Evolutionary conservation across 306 rosid genomes (phyloP).

Genomic region (Trifolium dubium): DNA sequence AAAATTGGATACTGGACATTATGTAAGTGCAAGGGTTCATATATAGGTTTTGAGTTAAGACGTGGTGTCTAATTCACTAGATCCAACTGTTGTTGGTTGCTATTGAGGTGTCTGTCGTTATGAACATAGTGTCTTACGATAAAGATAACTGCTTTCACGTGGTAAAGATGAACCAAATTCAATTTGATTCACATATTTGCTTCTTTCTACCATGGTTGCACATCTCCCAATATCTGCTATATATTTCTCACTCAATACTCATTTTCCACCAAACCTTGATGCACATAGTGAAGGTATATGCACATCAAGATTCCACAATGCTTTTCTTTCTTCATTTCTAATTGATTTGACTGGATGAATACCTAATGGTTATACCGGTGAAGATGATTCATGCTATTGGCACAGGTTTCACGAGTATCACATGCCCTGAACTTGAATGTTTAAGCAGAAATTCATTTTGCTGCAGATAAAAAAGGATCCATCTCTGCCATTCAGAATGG

Average conservation of each 20-base stretch:
- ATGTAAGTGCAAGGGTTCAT: too few species aligned
- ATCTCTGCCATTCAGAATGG: conserved; percentile 55
- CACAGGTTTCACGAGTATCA: conserved; percentile 24
- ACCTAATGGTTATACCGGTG: conserved; percentile 27
- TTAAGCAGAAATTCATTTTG: conserved; percentile 35
- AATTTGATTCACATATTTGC: conserved; percentile 25
- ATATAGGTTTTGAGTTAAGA: too few species aligned
- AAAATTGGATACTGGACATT: too few species aligned
- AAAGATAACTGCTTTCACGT: conserved; percentile 21
- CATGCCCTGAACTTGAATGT: conserved; percentile 23
- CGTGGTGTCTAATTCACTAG: neutral
- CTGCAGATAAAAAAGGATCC: conserved; percentile 72
- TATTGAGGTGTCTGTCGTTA: conserved; percentile 10
- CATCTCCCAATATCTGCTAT: conserved; percentile 11
- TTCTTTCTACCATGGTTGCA: conserved; percentile 25
- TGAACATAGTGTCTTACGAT: conserved; percentile 20
- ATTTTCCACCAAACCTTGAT: neutral
- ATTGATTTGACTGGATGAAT: neutral
- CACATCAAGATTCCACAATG: conserved; percentile 17
- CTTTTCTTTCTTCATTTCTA: conserved; percentile 24
- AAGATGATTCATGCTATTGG: conserved; percentile 32
- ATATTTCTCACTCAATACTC: neutral
- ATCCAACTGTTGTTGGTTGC: neutral
- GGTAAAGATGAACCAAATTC: conserved; percentile 10
- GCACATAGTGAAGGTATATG: neutral